A percentile compares a stretch with the other conserved stretches of the same genome.
Evolutionary conservation across 2,329 filamentous ascomycete genomes (phyloP).

Genomic region (Spiromastix sp.): DNA sequence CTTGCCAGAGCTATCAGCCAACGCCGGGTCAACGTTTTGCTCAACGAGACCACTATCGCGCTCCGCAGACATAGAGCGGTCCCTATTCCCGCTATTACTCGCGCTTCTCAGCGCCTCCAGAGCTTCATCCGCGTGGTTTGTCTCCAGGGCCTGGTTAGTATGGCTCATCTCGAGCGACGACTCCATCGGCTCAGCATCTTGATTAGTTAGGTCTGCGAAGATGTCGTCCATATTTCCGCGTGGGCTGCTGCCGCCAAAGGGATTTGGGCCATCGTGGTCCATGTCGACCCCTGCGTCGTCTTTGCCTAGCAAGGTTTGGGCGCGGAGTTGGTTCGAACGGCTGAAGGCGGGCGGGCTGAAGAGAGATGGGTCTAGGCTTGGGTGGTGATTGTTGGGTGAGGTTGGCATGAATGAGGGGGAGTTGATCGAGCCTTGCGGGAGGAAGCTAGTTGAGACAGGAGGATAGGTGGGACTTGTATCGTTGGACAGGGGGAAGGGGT

Average conservation of each 20-base stretch:
- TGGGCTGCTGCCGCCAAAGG: slow-evolving; percentile 29
- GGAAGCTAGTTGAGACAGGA: slow-evolving; percentile 25
- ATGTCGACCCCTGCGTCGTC: slow-evolving; percentile 23
- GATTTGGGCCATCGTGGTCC: slow-evolving; percentile 21
- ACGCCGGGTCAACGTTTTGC: too few relatives aligned
- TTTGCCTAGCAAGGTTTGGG: slow-evolving; percentile 13
- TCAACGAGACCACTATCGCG: too few relatives aligned
- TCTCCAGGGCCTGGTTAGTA: slow-evolving; percentile 32
- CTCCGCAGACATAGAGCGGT: slow-evolving; percentile 16
- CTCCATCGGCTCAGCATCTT: slow-evolving; percentile 27
- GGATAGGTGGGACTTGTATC: slow-evolving; percentile 29
- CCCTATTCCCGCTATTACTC: slow-evolving; percentile 25
- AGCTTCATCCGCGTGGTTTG: slow-evolving; percentile 38
- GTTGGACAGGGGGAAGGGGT: slow-evolving; percentile 27
- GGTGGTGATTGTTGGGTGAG: slow-evolving; percentile 27
- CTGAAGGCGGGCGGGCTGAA: slow-evolving; percentile 33
- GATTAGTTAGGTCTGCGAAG: slow-evolving; percentile 37
- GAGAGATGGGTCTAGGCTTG: slow-evolving; percentile 27
- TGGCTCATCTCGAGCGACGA: too few relatives aligned
- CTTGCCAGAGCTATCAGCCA: too few relatives aligned
- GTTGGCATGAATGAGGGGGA: slow-evolving; percentile 30
- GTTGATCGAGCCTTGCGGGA: slow-evolving; percentile 22
- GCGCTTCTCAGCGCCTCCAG: slow-evolving; percentile 32
- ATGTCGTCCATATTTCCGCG: slow-evolving; percentile 33
- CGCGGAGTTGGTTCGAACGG: slow-evolving; percentile 19